Evolutionary conservation across 805 yeast species (phyloP).

Genomic region (Zygosaccharomyces gambellarensis): DNA sequence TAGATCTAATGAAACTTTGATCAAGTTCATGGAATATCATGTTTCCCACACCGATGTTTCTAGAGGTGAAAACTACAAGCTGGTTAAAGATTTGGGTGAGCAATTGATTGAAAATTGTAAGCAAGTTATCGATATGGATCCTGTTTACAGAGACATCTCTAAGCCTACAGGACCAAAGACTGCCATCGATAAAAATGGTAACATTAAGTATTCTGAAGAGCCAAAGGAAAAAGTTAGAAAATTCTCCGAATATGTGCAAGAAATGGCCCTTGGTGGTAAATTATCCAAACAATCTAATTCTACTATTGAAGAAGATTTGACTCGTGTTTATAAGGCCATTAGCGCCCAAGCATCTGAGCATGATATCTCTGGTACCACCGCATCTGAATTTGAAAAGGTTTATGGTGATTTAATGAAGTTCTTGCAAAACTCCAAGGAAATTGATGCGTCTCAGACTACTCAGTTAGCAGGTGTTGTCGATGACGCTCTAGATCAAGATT

Average conservation of each 20-base stretch:
- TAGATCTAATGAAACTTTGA: conserved; percentile 88
- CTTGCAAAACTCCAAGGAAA: conserved; percentile 65
- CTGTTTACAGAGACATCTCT: conserved; percentile 92
- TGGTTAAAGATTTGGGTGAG: conserved; percentile 85
- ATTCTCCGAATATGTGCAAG: conserved; percentile 89
- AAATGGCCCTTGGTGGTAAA: conserved; percentile 93
- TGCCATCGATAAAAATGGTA: conserved; percentile 81
- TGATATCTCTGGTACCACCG: conserved; percentile 52
- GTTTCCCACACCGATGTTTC: conserved; percentile 56
- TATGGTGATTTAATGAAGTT: conserved; percentile 66
- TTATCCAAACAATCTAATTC: conserved; percentile 66
- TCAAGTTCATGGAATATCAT: conserved; percentile 93
- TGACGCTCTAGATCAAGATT: conserved; percentile 46
- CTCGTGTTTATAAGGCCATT: conserved; percentile 76
- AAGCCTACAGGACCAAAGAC: conserved; percentile 96
- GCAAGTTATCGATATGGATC: conserved; percentile 72
- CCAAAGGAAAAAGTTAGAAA: conserved; percentile 89
- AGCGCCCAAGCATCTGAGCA: conserved; percentile 56
- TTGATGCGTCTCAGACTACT: conserved; percentile 61
- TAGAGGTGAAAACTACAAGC: conserved; percentile 87
- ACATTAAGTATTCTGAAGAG: conserved; percentile 74
- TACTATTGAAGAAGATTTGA: conserved; percentile 78
- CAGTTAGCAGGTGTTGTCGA: conserved; percentile 48
- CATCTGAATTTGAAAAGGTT: conserved; percentile 63
- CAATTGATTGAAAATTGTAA: conserved; percentile 94